phyloP scores from a whole-genome alignment of 495 filamentous ascomycete genomes.

The Lophiostoma macrostomum region DNA sequence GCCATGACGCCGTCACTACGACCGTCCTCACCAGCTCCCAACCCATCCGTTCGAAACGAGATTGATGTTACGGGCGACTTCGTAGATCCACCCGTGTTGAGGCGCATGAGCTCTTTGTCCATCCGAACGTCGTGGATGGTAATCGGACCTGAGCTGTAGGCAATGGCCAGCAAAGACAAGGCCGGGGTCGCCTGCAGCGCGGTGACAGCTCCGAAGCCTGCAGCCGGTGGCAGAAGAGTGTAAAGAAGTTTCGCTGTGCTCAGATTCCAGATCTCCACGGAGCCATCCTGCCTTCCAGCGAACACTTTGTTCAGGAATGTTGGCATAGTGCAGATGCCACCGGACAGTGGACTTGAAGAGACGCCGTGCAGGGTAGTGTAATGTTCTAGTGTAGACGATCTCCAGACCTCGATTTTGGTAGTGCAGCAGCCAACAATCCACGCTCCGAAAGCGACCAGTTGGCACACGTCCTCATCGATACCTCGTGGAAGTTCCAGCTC shows the following conservation, averaged over 20 bases:
- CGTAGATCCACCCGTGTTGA: conserved; percentile 57
- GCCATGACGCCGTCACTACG: conserved; percentile 80
- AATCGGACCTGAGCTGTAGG: conserved; percentile 74
- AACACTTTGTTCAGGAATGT: conserved; percentile 96
- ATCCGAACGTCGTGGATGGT: conserved; percentile 75
- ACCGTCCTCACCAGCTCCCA: conserved; percentile 85
- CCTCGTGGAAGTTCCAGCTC: conserved; percentile 64
- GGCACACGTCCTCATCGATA: conserved; percentile 64
- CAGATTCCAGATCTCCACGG: conserved; percentile 95
- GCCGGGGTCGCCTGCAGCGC: conserved; percentile 78
- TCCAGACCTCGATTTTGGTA: conserved; percentile 84
- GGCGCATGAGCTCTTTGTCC: conserved; percentile 63
- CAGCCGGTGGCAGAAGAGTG: conserved; percentile 68
- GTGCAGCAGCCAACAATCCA: conserved; percentile 83
- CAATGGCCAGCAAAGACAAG: conserved; percentile 81
- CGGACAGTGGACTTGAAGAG: conserved; percentile 56
- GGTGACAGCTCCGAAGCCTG: conserved; percentile 69
- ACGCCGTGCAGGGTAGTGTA: conserved; percentile 69
- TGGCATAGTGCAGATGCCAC: conserved; percentile 75
- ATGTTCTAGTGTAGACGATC: conserved; percentile 75
- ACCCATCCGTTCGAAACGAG: conserved; percentile 86
- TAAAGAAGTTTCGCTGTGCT: conserved; percentile 86
- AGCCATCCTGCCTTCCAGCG: conserved; percentile 79
- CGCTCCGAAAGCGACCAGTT: conserved; percentile 78
- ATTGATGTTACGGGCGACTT: conserved; percentile 69